These are phyloP conservation scores for Triticum timopheevii DNA, from an alignment of 176 grass and related monocot species.

Conservation along the genomic window DNA sequence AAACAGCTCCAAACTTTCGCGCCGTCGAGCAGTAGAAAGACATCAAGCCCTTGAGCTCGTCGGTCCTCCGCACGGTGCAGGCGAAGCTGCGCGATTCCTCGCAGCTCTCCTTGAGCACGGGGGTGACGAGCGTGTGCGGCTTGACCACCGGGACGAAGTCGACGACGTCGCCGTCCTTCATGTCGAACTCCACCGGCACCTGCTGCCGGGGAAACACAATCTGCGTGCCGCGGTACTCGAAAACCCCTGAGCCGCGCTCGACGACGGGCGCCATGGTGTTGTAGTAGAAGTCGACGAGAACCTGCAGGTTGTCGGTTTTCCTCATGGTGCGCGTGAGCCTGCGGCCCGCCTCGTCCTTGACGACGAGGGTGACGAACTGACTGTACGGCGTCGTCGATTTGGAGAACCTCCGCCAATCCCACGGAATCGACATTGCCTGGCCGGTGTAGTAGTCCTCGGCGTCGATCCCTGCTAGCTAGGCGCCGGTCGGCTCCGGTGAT, in stretches of 20 bases:
- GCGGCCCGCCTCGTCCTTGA: background rate
- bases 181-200: background rate
- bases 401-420: too few relatives aligned
- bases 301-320: background rate
- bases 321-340: background rate
- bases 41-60: background rate
- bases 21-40: background rate
- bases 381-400: too few relatives aligned
- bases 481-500: too few relatives aligned
- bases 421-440: too few relatives aligned
- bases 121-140: background rate
- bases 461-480: too few relatives aligned
- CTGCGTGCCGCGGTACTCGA: background rate
- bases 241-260: background rate
- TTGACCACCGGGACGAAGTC: background rate
- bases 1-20: too few relatives aligned
- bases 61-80: background rate
- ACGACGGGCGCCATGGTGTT: background rate
- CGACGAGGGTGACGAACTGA: background rate
- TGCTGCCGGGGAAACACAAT: background rate
- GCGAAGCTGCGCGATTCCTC: background rate
- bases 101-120: background rate
- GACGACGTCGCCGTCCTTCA: background rate
- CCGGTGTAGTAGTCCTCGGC: too few relatives aligned
- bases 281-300: background rate